phyloP scores from a whole-genome alignment of 2,329 filamentous ascomycete species.

The Albophoma yamanashiensis region DNA sequence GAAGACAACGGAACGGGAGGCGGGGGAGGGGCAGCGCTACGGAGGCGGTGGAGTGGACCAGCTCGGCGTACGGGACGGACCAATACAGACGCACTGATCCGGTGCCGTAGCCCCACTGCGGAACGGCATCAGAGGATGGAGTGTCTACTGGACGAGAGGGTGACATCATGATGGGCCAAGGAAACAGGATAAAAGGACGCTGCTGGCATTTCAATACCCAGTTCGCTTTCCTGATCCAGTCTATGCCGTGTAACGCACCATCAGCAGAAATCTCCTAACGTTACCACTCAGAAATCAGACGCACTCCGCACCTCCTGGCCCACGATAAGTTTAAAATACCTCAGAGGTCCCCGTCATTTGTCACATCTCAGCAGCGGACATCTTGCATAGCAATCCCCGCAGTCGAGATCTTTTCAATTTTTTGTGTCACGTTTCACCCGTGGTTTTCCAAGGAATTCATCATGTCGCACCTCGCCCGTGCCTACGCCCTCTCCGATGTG shows the following conservation, averaged over 20 bases:
- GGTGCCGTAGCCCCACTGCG: not conserved
- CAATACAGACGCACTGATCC: not conserved
- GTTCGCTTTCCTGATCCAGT: not conserved
- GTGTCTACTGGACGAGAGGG: not conserved
- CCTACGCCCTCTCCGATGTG: slow-evolving; percentile 15
- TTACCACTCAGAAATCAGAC: not conserved
- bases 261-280: not conserved
- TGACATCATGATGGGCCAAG: not conserved
- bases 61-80: slow-evolving; percentile 5
- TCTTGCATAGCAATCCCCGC: not conserved
- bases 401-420: not conserved
- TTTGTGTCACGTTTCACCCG: not conserved
- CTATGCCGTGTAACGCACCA: not conserved
- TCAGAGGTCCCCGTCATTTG: not conserved
- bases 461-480: slow-evolving; percentile 17
- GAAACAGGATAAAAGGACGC: not conserved
- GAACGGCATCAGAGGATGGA: not conserved
- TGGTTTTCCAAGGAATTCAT: not conserved
- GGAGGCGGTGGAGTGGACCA: slow-evolving; percentile 4
- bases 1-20: slow-evolving; percentile 3
- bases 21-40: slow-evolving; percentile 1
- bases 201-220: not conserved
- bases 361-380: not conserved
- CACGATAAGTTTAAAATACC: not conserved
- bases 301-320: not conserved